These are phyloP conservation scores for Fraxinus albicans DNA, from an alignment of 305 asterid species.

Conservation along the genomic window DNA sequence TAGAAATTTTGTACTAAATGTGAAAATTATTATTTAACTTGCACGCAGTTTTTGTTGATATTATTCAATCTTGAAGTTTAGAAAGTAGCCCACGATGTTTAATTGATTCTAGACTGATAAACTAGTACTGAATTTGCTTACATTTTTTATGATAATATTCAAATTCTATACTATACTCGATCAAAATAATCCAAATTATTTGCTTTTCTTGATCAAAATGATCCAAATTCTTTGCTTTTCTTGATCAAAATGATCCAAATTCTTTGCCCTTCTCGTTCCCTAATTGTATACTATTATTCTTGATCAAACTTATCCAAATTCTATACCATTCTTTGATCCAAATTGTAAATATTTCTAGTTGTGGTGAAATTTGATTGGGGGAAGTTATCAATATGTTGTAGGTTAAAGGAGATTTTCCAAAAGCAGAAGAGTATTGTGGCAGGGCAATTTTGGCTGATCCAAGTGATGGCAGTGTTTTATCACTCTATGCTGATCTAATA, in stretches of 20 bases:
- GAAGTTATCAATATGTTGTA: constrained; percentile 19
- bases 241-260: neutral
- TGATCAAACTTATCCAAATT: no score
- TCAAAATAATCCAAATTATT: neutral
- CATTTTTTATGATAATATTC: neutral
- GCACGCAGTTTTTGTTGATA: neutral
- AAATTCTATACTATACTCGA: no score
- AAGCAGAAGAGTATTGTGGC: constrained; percentile 87
- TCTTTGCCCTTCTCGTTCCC: neutral
- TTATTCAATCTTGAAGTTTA: neutral
- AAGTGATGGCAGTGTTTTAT: constrained; percentile 60
- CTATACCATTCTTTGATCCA: neutral
- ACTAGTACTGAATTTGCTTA: no score
- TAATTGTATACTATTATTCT: no score
- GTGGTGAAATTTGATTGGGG: neutral
- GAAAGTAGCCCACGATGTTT: neutral
- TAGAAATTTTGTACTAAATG: neutral
- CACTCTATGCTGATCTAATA: constrained; percentile 84
- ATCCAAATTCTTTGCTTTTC: neutral
- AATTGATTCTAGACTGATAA: neutral
- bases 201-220: neutral
- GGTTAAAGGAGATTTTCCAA: constrained; percentile 67
- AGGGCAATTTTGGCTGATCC: constrained; percentile 83
- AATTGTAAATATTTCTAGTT: no score
- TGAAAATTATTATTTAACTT: neutral